Conservation (phyloP, 176 grass and related monocot species). For the Otatea glauca region DNA sequence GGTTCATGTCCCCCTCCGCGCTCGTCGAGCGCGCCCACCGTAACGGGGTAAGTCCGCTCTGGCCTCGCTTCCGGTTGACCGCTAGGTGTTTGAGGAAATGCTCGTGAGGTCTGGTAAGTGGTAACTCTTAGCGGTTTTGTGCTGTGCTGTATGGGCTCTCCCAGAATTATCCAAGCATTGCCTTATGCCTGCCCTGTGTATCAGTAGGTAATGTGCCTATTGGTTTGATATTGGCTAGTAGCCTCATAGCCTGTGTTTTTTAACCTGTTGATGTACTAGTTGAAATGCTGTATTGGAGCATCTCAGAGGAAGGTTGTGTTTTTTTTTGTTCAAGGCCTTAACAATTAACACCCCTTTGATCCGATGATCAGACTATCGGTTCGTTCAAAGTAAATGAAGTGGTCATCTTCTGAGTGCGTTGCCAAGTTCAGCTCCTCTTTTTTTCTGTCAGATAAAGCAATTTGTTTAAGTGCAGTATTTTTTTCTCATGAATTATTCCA, state of each 20-base stretch:
- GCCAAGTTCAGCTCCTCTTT: background rate
- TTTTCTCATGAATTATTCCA: background rate
- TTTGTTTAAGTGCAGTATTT: background rate
- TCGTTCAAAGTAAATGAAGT: constrained; percentile 25
- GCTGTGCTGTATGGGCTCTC: background rate
- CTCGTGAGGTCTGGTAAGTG: background rate
- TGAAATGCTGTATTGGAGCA: background rate
- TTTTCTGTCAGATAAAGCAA: background rate
- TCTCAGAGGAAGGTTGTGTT: background rate
- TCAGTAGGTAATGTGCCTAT: background rate
- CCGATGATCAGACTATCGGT: background rate
- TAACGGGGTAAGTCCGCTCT: constrained; percentile 51
- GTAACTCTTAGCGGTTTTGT: background rate
- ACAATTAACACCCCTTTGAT: background rate
- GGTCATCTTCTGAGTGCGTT: background rate
- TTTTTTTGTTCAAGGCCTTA: background rate
- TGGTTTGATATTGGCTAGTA: background rate
- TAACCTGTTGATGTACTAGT: background rate
- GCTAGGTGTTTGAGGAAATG: constrained; percentile 44
- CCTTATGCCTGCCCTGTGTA: background rate
- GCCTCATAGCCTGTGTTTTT: background rate
- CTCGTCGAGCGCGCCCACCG: constrained; percentile 83
- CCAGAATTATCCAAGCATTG: background rate
- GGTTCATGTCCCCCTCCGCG: constrained; percentile 83
- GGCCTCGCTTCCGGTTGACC: background rate